Percentiles rank a stretch among this genome's conserved stretches.
phyloP scores from a whole-genome alignment of 345 rosid species.

The Salix suchowensis region DNA sequence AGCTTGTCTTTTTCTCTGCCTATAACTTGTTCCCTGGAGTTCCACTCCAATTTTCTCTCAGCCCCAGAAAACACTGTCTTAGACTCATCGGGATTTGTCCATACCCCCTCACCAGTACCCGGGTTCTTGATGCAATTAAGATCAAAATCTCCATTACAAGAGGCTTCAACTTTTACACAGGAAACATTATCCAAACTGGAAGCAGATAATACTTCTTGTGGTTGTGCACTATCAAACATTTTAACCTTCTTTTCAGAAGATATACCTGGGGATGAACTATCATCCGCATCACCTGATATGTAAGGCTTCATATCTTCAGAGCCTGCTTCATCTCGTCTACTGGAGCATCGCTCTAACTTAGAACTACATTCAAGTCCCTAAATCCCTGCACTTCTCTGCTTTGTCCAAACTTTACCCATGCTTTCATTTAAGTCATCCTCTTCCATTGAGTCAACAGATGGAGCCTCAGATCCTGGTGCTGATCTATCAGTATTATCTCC shows the following conservation, averaged over 20 bases:
- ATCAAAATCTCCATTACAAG: constrained; percentile 31
- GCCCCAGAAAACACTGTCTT: constrained; percentile 30
- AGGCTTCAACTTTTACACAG: constrained; percentile 29
- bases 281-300: constrained; percentile 30
- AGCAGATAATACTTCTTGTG: constrained; percentile 26
- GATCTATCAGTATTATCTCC: constrained; percentile 42
- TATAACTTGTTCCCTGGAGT: constrained; percentile 36
- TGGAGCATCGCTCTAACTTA: constrained; percentile 34
- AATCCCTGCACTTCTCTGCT: constrained; percentile 32
- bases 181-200: constrained; percentile 29
- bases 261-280: constrained; percentile 31
- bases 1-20: constrained; percentile 31
- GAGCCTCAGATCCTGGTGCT: constrained; percentile 31
- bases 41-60: constrained; percentile 32
- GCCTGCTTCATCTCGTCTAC: constrained; percentile 32
- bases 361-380: constrained; percentile 34
- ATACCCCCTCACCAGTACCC: constrained; percentile 30
- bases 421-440: constrained; percentile 37
- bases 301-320: constrained; percentile 47
- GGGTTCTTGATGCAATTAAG: constrained; percentile 26
- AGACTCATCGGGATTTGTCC: constrained; percentile 38
- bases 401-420: constrained; percentile 12
- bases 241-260: constrained; percentile 41
- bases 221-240: constrained; percentile 31
- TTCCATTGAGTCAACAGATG: constrained; percentile 38